Evolutionary conservation across 495 filamentous ascomycete genomes (phyloP), one percentile per base, ranked within the genome.

Genomic region (Daldinia decipiens): DNA sequence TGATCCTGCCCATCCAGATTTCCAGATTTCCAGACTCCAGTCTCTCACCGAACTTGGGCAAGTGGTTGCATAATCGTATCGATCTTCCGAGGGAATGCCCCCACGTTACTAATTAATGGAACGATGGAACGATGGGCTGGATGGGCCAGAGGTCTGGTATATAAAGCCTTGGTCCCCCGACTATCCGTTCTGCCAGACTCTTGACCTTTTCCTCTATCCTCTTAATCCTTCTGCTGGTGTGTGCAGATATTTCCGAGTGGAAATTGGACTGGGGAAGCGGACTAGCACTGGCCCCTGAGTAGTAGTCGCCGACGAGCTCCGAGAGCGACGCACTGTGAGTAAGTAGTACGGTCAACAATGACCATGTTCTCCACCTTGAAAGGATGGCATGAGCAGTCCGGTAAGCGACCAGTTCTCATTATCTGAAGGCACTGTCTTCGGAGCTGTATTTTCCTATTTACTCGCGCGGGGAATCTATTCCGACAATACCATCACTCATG

Each of bases 41-140:
- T 58, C 70, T 62, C 65, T 73, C 70, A 73, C 70, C 70, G 70
- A 73, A 62, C 26, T 58, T 66, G 50, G 9, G 38, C 27, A 59
- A 27, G 59, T 68, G 62, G 57, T 65, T 69, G 61, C 70, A 73
- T 69, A 40, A 32, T 45, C 39, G 29, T 60, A 43, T 65, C 70
- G 50, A 21, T 26, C 32, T 58, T 26, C 47, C 27, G 61, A 56
- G 56, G 59, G 40, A 52, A 9, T 19, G 34, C 70, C 70, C 70
- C 70, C 70, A 73, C 70, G 51, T 39, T 38, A 43, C 51, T 59
- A 51, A 26, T 47, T 3, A 29, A 73, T 40, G 39, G 26, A 36
- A 5, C 31, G 29, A 31, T 55, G 40, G 64, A 52, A 3, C 19
- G 34, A 13, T 36, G 34, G 34, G 34, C 34, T 36, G 43, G 43